Base-by-base conservation (phyloP, 257 asterid species). In the Ophiorrhiza pumila region DNA sequence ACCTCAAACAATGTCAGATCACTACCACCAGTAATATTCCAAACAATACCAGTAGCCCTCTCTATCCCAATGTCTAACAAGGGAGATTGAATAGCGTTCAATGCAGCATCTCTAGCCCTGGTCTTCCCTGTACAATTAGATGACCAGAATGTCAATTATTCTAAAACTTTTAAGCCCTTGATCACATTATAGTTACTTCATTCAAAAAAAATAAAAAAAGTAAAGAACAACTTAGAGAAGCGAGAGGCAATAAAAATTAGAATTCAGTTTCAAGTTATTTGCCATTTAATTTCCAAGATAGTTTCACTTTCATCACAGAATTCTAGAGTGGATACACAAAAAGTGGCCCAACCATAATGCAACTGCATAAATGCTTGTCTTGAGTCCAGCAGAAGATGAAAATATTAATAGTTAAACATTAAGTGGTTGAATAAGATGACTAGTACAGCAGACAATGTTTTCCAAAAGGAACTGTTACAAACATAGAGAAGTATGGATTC, bases 11-110 rank as follows among this genome's bases (percentile, higher is more conserved):
- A 82, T 71, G 98, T 93, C 73, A 93, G 80, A 82, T 93, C 98
- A 72, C 77, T 88, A 71, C 98, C 98, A 46, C 98, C 98, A 58
- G 98, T 91, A 71, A 93, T 93, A 79, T 91, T 93, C 97, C 97
- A 93, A 81, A 93, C 98, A 81, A 93, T 91, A 62, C 98, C 98
- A 43, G 97, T 91, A 68, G 98, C 98, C 74, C 96, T 88, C 84
- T 93, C 96, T 65, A 93, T 93, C 65, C 97, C 97, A 34, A 91
- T 86, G 78, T 91, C 98, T 74, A 93, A 73, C 73, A 93, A 81
- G 76, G 98, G 98, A 76, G 97, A 91, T 74, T 89, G 97, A 74
- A 88, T 86, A 70, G 97, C 97, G 74, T 93, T 91, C 77, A 91
- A 72, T 0, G 98, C 98, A 58, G 96, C 97, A 84, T 93, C 98